Conservation (phyloP, 2,329 filamentous ascomycete species). For the Diplodia scrobiculata region DNA sequence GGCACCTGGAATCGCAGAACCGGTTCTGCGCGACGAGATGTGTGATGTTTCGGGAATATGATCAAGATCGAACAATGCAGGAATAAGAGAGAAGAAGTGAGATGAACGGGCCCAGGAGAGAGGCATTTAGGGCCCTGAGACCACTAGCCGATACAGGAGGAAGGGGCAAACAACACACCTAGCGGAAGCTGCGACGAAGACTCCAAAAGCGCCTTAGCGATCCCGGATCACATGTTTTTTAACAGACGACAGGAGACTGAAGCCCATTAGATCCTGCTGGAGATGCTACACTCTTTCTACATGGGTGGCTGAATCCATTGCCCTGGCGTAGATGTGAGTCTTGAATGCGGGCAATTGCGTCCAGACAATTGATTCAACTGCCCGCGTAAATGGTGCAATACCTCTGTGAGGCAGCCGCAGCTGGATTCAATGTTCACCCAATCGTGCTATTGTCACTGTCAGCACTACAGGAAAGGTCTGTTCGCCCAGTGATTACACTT, state of each 20-base stretch:
- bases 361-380: no score
- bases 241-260: no score
- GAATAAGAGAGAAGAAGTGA: slow-evolving; percentile 35
- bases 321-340: no score
- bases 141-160: not conserved
- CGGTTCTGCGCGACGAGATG: not conserved
- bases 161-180: not conserved
- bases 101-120: slow-evolving; percentile 19
- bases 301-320: no score
- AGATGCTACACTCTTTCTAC: no score
- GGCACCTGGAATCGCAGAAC: not conserved
- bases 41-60: slow-evolving; percentile 22
- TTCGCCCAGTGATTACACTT: not conserved
- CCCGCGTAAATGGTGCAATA: no score
- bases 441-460: not conserved
- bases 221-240: no score
- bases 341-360: no score
- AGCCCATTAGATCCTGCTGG: no score
- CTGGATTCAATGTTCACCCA: no score
- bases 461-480: not conserved
- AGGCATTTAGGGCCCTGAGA: not conserved
- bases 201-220: no score
- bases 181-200: not conserved
- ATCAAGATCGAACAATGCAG: slow-evolving; percentile 37
- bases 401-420: no score